Conservation (phyloP, 1,139 yeast genomes). For the Magnusiomyces fungicola region DNA sequence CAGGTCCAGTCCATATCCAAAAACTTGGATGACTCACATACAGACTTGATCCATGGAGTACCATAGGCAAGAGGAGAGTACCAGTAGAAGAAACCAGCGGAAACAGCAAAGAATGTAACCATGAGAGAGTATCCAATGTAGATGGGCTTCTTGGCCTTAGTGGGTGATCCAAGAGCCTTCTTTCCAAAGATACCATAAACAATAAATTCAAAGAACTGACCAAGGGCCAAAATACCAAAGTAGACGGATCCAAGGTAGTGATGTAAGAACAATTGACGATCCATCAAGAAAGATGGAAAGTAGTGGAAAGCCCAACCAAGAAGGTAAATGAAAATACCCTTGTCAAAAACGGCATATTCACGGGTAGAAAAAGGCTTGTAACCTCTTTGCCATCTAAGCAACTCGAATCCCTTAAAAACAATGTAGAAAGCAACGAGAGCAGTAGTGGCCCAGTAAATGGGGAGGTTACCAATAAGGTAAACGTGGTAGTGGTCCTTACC, state of each 20-base stretch:
- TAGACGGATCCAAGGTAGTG: constrained; percentile 89
- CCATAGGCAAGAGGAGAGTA: constrained; percentile 78
- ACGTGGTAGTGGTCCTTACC: constrained; percentile 66
- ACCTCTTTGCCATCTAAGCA: constrained; percentile 68
- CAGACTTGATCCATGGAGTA: constrained; percentile 64
- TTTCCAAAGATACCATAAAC: constrained; percentile 35
- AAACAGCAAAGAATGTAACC: constrained; percentile 42
- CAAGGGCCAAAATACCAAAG: constrained; percentile 78
- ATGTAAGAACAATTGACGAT: constrained; percentile 86
- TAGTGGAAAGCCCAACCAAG: constrained; percentile 83
- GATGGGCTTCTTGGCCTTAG: constrained; percentile 3
- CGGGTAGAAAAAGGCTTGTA: constrained; percentile 38
- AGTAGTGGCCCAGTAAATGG: constrained; percentile 84
- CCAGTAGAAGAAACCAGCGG: constrained; percentile 50
- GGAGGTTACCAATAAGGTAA: constrained; percentile 84
- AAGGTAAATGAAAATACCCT: constrained; percentile 58
- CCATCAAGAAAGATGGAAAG: constrained; percentile 87
- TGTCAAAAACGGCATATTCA: constrained; percentile 62
- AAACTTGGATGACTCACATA: constrained; percentile 57
- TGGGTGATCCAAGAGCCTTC: constrained; percentile 33
- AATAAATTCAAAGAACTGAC: constrained; percentile 70
- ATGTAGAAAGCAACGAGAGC: constrained; percentile 48
- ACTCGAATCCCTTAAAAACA: constrained; percentile 45
- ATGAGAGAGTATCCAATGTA: constrained; percentile 38
- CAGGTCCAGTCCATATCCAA: constrained; percentile 80